Evolutionary conservation across 495 filamentous ascomycete genomes (phyloP).

Genomic region (Podospora bellae-mahoneyi): DNA sequence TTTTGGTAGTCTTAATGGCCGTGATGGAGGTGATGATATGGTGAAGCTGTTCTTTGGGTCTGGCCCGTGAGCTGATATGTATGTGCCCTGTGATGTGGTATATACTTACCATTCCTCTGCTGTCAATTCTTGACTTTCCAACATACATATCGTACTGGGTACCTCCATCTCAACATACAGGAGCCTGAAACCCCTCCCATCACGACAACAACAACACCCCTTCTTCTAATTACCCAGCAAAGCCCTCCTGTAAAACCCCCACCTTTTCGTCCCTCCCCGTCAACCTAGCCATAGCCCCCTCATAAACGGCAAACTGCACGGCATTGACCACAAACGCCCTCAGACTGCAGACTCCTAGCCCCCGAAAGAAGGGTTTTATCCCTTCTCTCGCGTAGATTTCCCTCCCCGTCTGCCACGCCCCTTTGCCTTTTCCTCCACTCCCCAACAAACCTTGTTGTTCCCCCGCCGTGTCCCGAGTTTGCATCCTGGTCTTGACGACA

Average conservation of each 20-base stretch:
- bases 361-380: slow-evolving; percentile 66
- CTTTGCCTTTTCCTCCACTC: slow-evolving; percentile 23
- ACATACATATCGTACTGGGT: no score
- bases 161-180: no score
- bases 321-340: slow-evolving; percentile 85
- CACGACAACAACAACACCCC: no score
- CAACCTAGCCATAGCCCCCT: slow-evolving; percentile 68
- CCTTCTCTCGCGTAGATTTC: slow-evolving; percentile 64
- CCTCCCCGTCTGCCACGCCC: slow-evolving; percentile 59
- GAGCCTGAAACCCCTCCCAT: no score
- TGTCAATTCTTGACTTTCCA: no score
- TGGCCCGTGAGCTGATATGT: not conserved
- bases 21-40: not conserved
- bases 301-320: slow-evolving; percentile 80
- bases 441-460: slow-evolving; percentile 35
- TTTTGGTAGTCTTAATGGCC: not conserved
- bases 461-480: slow-evolving; percentile 55
- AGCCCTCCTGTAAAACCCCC: not conserved
- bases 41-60: not conserved
- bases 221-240: no score
- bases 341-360: slow-evolving; percentile 71
- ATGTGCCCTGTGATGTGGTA: no score
- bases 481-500: slow-evolving; percentile 82
- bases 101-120: no score
- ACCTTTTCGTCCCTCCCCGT: slow-evolving; percentile 28